Base-by-base conservation (phyloP, 352 stramenopile species). In the Pythium phragmiticola region DNA sequence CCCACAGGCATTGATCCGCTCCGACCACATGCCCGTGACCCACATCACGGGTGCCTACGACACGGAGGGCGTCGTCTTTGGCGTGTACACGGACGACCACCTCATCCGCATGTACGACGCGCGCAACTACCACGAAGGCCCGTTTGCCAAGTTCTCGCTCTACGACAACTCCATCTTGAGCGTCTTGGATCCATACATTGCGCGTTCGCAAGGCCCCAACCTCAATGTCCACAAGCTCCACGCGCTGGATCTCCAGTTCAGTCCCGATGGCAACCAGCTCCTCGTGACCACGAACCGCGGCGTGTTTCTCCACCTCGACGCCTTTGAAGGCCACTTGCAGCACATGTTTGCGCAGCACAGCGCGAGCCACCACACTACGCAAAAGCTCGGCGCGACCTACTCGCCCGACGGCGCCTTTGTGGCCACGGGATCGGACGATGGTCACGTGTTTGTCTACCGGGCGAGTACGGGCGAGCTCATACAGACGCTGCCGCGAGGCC, bases 101-200 rank as follows among this genome's bases (percentile, higher is more conserved):
- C 74, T 95, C 56, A 86, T 95, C 50, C 87, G 87, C 52, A 93
- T 95, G 85, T 95, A 95, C 65, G 87, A 95, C 63, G 87, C 87
- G 28, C 83, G 87, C 47, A 94, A 94, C 67, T 94, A 89, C 68
- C 82, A 91, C 64, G 87, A 94, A 66, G 87, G 87, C 7, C 87
- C 87, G 14, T 95, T 95, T 56, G 87, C 82, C 70, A 95, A 94
- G 70, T 95, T 95, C 50, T 89, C 82, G 54, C 77, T 95, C 2
- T 89, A 94, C 58, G 84, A 94, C 66, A 64, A 79, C 19, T 90
- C 75, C 50, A 78, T 95, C 57, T 28, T 89, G 39, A 65, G 60
- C 30, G 78, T 73, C 7, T 43, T 95, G 19, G 76, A 90, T 14
- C 87, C 84, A 34, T 83, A 87, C 46, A 68, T 95, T 5, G 80